These are phyloP conservation scores for Thelonectria blattea DNA, from an alignment of 2,329 filamentous ascomycete genomes.

Conservation along the genomic window DNA sequence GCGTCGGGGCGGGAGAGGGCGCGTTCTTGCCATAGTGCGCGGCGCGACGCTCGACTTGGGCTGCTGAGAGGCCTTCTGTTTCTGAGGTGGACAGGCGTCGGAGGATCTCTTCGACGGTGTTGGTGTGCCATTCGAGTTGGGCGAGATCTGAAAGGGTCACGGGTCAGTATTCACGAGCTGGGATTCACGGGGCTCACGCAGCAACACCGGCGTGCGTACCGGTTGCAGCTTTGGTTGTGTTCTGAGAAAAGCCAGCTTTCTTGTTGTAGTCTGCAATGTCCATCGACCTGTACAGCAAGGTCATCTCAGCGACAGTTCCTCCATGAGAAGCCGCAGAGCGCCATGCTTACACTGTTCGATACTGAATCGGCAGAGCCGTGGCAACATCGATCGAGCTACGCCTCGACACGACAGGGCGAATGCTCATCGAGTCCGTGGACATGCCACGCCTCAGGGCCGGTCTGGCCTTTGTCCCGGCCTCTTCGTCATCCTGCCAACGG, in stretches of 20 bases:
- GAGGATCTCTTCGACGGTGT: conserved; percentile 22
- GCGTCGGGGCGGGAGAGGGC: conserved; percentile 26
- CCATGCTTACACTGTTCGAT: conserved; percentile 30
- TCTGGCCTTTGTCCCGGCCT: conserved; percentile 23
- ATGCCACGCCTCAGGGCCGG: conserved; percentile 21
- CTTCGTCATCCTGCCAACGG: conserved; percentile 30
- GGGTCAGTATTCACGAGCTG: neutral
- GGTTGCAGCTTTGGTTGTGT: conserved; percentile 17
- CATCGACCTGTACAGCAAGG: conserved; percentile 23
- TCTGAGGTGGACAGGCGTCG: conserved; percentile 23
- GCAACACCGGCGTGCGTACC: conserved; percentile 6
- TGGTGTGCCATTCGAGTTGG: conserved; percentile 31
- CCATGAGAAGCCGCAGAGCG: neutral
- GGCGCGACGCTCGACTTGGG: conserved; percentile 21
- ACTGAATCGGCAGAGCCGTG: conserved; percentile 27
- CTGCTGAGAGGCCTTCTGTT: conserved; percentile 24
- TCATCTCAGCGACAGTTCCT: conserved; percentile 9
- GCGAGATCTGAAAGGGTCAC: conserved; percentile 24
- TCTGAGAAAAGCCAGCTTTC: conserved; percentile 18
- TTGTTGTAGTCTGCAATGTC: conserved; percentile 30
- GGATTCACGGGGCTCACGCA: neutral
- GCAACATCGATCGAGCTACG: conserved; percentile 24
- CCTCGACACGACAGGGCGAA: conserved; percentile 22
- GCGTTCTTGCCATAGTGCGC: conserved; percentile 29
- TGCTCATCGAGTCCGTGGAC: conserved; percentile 24